A percentile compares a stretch with the other conserved stretches of the same genome.
phyloP scores from a whole-genome alignment of 148 eudicot genomes.

The Linanthus parryae region DNA sequence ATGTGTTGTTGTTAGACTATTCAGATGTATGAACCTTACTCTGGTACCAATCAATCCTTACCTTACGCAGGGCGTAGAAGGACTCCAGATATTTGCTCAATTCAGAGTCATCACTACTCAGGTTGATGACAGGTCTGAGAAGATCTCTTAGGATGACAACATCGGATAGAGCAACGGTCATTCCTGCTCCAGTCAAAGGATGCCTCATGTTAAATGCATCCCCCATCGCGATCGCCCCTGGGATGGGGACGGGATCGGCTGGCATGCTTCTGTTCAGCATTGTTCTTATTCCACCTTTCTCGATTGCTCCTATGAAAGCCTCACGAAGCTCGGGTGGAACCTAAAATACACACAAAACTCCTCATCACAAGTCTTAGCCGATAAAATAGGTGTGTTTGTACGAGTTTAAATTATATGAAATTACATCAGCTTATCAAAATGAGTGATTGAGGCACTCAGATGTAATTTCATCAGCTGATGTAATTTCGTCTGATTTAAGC shows the following conservation, averaged over 20 bases:
- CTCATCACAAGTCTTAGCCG: too few species aligned
- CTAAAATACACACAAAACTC: constrained; percentile 7
- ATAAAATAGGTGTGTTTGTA: too few species aligned
- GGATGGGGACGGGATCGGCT: constrained; percentile 34
- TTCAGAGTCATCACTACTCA: constrained; percentile 21
- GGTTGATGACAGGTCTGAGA: constrained; percentile 21
- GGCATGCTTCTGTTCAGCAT: constrained; percentile 42
- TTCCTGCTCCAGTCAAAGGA: constrained; percentile 40
- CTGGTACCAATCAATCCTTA: constrained; percentile 1
- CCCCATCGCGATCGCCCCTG: constrained; percentile 33
- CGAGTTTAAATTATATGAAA: too few species aligned
- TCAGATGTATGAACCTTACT: too few species aligned
- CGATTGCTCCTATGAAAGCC: constrained; percentile 24
- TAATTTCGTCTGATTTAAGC: too few species aligned
- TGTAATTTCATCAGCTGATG: too few species aligned
- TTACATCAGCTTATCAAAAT: too few species aligned
- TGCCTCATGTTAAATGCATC: constrained; percentile 46
- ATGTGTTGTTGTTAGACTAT: too few species aligned
- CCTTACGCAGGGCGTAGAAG: constrained; percentile 38
- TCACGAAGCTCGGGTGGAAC: constrained; percentile 22
- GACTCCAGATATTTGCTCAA: constrained; percentile 32
- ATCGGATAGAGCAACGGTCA: constrained; percentile 39
- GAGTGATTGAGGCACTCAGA: too few species aligned
- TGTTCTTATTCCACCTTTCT: constrained; percentile 31
- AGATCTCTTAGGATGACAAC: constrained; percentile 35